Evolutionary conservation across 2,329 filamentous ascomycete species (phyloP), one percentile per base, ranked within the genome.

Genomic region (Parastagonospora nodorum): DNA sequence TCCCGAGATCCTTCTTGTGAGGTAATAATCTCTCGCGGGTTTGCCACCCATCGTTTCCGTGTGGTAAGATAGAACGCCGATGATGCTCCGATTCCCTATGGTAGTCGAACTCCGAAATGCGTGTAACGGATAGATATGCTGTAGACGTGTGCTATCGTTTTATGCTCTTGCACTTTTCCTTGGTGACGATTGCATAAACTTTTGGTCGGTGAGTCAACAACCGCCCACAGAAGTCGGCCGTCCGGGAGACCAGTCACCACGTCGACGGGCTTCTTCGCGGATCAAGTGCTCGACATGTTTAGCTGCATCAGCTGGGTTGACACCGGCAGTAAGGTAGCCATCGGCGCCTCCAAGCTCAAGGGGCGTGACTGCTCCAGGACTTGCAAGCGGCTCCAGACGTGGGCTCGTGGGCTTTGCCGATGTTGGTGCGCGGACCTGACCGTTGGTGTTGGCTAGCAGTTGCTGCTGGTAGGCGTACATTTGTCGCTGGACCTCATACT

Each of bases 291-390:
- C 78, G 43, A 80, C 76, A 33, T 80, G 64, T 33, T 63, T 62
- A 2, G 64, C 56, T 19, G 69, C 65, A 28, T 80, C 77, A 28
- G 68, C 64, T 15, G 65, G 58, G 28, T 68, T 64, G 8, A 74
- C 68, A 6, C 78, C 77, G 16, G 76, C 77, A n/a, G 75, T 69
- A 27, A 82, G 68, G 55, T 81, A 81, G 45, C 72, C 67, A n/a
- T 75, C 71, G 12, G 61, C 59, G 2, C 68, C 53, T 61, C 80
- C 80, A 29, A 82, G 74, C 56, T 78, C 77, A 40, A 82, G 63
- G n/a, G 80, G 80, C 19, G 80, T 82, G 33, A 82, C 78, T 6
- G 78, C 78, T 33, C 79, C 79, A 2, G 80, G 80, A 47, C 79
- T 81, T 12, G 77, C 78, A 16, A 80, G 63, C 19, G 80, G 80